Conservation (phyloP, 371 early-diverging fungal species). For the Rhizopus microsporus region DNA sequence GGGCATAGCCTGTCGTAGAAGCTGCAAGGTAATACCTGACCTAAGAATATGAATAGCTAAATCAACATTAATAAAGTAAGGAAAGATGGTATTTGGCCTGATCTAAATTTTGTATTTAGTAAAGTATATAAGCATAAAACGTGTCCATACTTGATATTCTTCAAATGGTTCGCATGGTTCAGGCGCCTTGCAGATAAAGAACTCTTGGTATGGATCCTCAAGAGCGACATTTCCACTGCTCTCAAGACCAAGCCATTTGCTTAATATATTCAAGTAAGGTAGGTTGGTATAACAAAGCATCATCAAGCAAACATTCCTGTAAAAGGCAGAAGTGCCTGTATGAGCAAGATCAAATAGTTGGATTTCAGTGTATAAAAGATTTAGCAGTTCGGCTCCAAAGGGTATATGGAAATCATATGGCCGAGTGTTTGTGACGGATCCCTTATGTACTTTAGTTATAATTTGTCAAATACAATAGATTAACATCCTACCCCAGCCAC, state of each 20-base stretch:
- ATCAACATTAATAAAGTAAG: slow-evolving; percentile 27
- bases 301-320: slow-evolving; percentile 39
- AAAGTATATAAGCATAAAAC: neutral
- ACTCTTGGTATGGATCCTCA: slow-evolving; percentile 49
- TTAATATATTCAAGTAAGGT: slow-evolving; percentile 52
- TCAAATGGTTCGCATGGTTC: slow-evolving; percentile 13
- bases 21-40: slow-evolving; percentile 32
- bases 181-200: slow-evolving; percentile 34
- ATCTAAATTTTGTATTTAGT: slow-evolving; percentile 13
- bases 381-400: slow-evolving; percentile 44
- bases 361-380: slow-evolving; percentile 37
- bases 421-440: neutral
- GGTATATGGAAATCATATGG: slow-evolving; percentile 43
- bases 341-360: slow-evolving; percentile 27
- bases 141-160: slow-evolving; percentile 4
- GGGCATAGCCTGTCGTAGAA: slow-evolving; percentile 27
- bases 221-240: slow-evolving; percentile 10
- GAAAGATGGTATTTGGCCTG: slow-evolving; percentile 16
- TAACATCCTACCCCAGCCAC: neutral
- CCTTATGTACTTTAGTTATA: neutral
- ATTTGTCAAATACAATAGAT: neutral
- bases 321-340: slow-evolving; percentile 29
- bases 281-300: slow-evolving; percentile 46
- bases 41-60: slow-evolving; percentile 31
- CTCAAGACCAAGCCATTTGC: slow-evolving; percentile 48